Conservation (phyloP, 2,329 filamentous ascomycete genomes). For the Colletotrichum chlorophyti region DNA sequence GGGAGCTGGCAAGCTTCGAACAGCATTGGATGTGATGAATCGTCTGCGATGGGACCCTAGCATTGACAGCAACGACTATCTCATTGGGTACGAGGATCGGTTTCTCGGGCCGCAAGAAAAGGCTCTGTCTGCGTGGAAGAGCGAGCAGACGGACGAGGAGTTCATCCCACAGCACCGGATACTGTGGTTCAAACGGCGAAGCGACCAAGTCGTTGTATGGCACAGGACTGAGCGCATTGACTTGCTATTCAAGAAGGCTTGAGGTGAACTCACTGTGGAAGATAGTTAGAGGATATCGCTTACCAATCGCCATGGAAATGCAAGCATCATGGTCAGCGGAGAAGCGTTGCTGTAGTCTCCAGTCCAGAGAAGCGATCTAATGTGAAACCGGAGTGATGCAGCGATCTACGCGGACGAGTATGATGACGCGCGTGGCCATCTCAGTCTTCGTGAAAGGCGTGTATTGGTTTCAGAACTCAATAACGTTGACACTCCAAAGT, state of each 20-base stretch:
- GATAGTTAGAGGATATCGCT: not conserved
- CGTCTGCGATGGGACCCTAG: constrained; percentile 65
- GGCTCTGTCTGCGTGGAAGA: constrained; percentile 62
- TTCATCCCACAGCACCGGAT: constrained; percentile 72
- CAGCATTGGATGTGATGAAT: constrained; percentile 64
- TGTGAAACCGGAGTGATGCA: too few species aligned
- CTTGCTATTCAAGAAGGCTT: constrained; percentile 40
- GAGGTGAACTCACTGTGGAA: not conserved
- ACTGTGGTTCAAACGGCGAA: constrained; percentile 63
- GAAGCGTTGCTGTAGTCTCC: too few species aligned
- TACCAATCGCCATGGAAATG: too few species aligned
- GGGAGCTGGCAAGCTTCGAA: constrained; percentile 57
- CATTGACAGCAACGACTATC: constrained; percentile 57
- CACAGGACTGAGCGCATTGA: constrained; percentile 61
- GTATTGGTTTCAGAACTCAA: too few species aligned
- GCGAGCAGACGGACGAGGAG: constrained; percentile 68
- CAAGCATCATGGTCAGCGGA: too few species aligned
- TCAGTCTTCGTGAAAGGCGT: too few species aligned
- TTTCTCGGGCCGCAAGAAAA: constrained; percentile 63
- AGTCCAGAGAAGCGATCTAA: too few species aligned
- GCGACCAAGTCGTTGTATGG: constrained; percentile 61
- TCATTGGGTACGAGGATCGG: constrained; percentile 68
- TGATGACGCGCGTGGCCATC: too few species aligned
- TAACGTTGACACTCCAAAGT: too few species aligned
- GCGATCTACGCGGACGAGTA: too few species aligned